Evolutionary conservation across 768 basidiomycete species (phyloP).

Genomic region (Termitomyces sp.): DNA sequence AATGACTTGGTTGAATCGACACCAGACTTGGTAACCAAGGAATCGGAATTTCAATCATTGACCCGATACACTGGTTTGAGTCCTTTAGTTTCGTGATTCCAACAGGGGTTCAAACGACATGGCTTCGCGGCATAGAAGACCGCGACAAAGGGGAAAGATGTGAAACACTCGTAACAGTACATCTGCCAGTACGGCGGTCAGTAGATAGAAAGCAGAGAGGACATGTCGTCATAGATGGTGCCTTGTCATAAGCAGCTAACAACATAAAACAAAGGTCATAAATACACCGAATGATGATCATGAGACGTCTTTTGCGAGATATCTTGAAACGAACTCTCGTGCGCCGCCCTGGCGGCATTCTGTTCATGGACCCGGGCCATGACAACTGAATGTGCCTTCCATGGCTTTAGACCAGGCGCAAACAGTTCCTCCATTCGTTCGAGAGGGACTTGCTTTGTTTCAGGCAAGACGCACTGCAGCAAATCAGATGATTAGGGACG

Average conservation of each 20-base stretch:
- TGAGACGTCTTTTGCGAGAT: conserved; percentile 8
- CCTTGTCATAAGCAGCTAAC: conserved; percentile 4
- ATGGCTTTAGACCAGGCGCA: conserved; percentile 26
- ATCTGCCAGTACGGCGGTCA: not conserved
- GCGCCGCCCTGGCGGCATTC: conserved; percentile 3
- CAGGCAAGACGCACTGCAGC: conserved; percentile 29
- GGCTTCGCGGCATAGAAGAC: not conserved
- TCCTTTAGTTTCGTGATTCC: not conserved
- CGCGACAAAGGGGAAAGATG: not conserved
- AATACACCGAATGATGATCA: conserved; percentile 7
- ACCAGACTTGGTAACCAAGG: not conserved
- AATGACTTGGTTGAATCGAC: not conserved
- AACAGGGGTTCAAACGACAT: not conserved
- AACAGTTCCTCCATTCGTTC: conserved; percentile 40
- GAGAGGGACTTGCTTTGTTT: conserved; percentile 35
- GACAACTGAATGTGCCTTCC: conserved; percentile 28
- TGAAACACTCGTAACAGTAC: not conserved
- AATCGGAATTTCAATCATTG: not conserved
- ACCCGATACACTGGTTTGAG: conserved; percentile 3
- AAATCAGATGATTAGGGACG: not conserved
- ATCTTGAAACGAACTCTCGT: conserved; percentile 5
- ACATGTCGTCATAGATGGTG: not conserved
- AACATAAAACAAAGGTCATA: conserved; percentile 11
- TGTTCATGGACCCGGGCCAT: conserved; percentile 22
- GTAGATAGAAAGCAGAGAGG: not conserved